These are phyloP conservation scores for Cylindrotheca closterium DNA, from an alignment of 108 stramenopile genomes.

Conservation along the genomic window DNA sequence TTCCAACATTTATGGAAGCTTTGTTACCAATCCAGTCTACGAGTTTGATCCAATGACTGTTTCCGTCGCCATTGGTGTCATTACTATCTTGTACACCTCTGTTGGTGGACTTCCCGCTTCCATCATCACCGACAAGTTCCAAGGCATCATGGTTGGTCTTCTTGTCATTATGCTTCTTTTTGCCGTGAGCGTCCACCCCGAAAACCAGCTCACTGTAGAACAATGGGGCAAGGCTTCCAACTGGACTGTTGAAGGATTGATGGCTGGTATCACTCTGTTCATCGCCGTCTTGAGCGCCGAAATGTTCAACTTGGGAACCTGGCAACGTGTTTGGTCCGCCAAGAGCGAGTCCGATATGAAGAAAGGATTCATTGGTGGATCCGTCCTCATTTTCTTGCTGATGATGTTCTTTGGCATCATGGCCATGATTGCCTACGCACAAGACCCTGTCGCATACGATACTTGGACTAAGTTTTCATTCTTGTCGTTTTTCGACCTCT, in stretches of 20 bases:
- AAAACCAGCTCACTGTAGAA: conserved; percentile 54
- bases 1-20: conserved; percentile 56
- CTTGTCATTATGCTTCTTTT: conserved; percentile 72
- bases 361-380: conserved; percentile 61
- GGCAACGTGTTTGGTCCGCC: conserved; percentile 83
- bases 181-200: conserved; percentile 45
- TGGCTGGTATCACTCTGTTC: conserved; percentile 61
- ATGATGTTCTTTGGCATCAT: conserved; percentile 88
- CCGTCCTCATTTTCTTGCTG: conserved; percentile 55
- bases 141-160: conserved; percentile 59
- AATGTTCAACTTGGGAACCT: conserved; percentile 74
- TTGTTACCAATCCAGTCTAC: no score
- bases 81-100: conserved; percentile 70
- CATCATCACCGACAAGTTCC: conserved; percentile 76
- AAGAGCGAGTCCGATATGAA: conserved; percentile 49
- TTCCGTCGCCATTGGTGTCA: conserved; percentile 50
- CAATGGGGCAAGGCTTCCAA: conserved; percentile 63
- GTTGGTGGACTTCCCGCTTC: conserved; percentile 70
- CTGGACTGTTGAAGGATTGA: conserved; percentile 63
- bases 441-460: conserved; percentile 60
- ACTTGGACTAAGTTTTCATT: conserved; percentile 57
- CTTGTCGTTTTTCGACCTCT: conserved; percentile 75
- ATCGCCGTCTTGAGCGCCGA: conserved; percentile 71
- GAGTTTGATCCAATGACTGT: no score
- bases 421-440: conserved; percentile 78